Base-by-base conservation (phyloP, 2,329 filamentous ascomycete species). In the Xylariaceae sp. region DNA sequence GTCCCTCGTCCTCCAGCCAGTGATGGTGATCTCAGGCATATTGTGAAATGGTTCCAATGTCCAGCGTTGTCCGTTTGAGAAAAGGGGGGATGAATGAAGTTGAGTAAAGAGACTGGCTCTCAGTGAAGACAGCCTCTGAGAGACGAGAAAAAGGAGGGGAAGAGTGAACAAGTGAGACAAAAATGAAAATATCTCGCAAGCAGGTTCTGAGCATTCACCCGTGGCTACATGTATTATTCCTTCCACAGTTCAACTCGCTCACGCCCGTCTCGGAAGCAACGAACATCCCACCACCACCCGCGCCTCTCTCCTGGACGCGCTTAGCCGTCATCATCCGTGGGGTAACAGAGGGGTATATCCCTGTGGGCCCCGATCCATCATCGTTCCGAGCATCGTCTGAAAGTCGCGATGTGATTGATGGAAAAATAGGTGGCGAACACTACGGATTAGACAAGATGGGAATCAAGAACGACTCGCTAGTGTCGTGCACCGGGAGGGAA, bases 1-100 rank as follows among this genome's bases (percentile, higher is more conserved):
- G 77, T 91, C 88, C 71, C 86, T 82, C 60, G 87, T 88, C 66
- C 77, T 78, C 79, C 85, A 90, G 64, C 86, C 83, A 57, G 86
- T 90, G 71, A 91, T 89, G 60, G 84, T 89, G 69, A 90, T 80
- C 67, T 87, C 82, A 53, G 75, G 67, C 78, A 81, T 81, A 4
- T 30, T 30, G 23, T 30, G 5, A 30, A 30, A 30, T 4, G 23
- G 23, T 30, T 30, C 23, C 23, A 4, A 30, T 30, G 23, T 5
- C 23, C 5, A 30, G 5, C 23, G 37, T 42, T 2, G 9, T 3
- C 37, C 2, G 37, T 42, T 8, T 42, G 9, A 9, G 6, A 42
- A 42, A 42, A 42, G 9, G 37, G 37, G 23, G 4, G 37, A 42
- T 42, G 37, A 13, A 13, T 10, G 37, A 42, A 42, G 37, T 42